Evolutionary conservation across 2,329 filamentous ascomycete species (phyloP).

Genomic region (Nigrospora oryzae): DNA sequence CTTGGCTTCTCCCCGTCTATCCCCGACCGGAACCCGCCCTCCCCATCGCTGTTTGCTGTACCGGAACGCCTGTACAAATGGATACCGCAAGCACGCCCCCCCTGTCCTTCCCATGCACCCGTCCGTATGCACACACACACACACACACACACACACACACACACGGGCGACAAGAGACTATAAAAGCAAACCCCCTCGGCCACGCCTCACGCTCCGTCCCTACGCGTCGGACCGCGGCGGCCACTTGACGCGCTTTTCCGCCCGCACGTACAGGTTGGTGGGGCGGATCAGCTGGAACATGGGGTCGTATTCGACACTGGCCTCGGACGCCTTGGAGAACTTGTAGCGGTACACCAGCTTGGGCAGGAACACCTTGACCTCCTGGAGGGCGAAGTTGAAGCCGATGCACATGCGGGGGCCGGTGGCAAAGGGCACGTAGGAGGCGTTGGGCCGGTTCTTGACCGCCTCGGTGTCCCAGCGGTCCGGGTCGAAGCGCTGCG

Average conservation of each 20-base stretch:
- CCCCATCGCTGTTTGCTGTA: too few species aligned
- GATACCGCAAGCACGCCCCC: too few species aligned
- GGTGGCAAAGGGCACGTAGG: constrained; percentile 50
- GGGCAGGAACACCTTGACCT: constrained; percentile 50
- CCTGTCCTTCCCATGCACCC: too few species aligned
- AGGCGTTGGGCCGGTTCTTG: constrained; percentile 38
- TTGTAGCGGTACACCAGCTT: constrained; percentile 52
- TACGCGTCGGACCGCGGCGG: constrained; percentile 19
- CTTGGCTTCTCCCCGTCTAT: too few species aligned
- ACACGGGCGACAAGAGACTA: too few species aligned
- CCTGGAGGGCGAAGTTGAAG: constrained; percentile 55
- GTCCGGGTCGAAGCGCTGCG: constrained; percentile 48
- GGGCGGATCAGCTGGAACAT: constrained; percentile 51
- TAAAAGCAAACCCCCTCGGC: background rate
- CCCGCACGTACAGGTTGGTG: constrained; percentile 43
- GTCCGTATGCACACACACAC: too few species aligned
- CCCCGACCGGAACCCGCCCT: too few species aligned
- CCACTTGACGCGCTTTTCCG: constrained; percentile 39
- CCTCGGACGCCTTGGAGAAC: constrained; percentile 41
- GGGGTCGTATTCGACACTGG: constrained; percentile 47
- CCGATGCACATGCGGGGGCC: constrained; percentile 53
- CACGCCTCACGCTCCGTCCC: background rate
- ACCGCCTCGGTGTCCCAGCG: constrained; percentile 48
- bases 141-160: too few species aligned
- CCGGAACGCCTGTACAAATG: too few species aligned